Evolutionary conservation across 176 grass and related monocot species (phyloP).

Genomic region (Carex myosuroides): DNA sequence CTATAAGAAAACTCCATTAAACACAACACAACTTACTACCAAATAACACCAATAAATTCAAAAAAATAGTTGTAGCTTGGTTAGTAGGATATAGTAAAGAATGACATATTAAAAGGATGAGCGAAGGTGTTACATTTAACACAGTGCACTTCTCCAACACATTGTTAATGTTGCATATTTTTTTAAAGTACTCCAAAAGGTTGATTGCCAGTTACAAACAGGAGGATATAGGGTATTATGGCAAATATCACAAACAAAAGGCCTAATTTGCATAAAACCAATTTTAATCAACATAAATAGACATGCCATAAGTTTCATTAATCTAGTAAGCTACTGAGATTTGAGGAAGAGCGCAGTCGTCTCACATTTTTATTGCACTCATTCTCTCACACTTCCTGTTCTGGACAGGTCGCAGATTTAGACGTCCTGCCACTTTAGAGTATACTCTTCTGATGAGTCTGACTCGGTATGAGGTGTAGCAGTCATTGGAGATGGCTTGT

Average conservation of each 20-base stretch:
- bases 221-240: not conserved
- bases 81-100: not conserved
- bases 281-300: not conserved
- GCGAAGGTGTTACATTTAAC: not conserved
- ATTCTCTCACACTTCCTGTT: not conserved
- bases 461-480: not conserved
- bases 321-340: slow-evolving; percentile 2
- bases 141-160: not conserved
- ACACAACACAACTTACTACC: not conserved
- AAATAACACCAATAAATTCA: not conserved
- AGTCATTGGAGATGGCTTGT: not conserved
- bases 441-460: not conserved
- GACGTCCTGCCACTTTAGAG: not conserved
- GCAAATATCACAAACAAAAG: not conserved
- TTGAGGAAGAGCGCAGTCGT: not conserved
- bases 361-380: not conserved
- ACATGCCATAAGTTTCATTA: not conserved
- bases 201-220: not conserved
- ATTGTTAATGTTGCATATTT: not conserved
- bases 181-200: not conserved
- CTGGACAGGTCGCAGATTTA: not conserved
- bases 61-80: not conserved
- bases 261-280: not conserved
- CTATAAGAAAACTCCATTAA: not conserved
- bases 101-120: not conserved